These are phyloP conservation scores for Heritiera littoralis DNA, from an alignment of 345 rosid genomes.

Conservation along the genomic window DNA sequence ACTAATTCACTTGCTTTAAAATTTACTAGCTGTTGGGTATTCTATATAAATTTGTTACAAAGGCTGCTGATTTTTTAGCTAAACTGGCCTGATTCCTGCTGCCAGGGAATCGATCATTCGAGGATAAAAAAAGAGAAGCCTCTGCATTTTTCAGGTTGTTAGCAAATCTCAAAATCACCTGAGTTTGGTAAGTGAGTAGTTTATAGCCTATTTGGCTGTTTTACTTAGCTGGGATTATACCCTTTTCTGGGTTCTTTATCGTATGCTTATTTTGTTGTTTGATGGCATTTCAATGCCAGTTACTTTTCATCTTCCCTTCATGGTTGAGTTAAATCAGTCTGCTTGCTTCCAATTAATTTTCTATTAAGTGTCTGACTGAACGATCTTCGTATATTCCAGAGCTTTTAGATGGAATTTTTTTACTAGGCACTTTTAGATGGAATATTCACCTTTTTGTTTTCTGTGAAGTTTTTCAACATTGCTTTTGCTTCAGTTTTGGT, in stretches of 20 bases:
- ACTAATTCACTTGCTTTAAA: not conserved
- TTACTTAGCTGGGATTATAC: not conserved
- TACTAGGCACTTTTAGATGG: not conserved
- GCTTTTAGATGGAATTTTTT: no score
- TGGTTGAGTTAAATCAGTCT: not conserved
- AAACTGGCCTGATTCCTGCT: slow-evolving; percentile 6
- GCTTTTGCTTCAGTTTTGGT: not conserved
- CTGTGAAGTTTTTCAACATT: not conserved
- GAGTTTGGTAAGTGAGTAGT: not conserved
- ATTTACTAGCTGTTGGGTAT: not conserved
- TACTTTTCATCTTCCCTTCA: not conserved
- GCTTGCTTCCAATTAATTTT: not conserved
- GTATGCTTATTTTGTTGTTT: not conserved
- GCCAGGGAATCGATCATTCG: not conserved
- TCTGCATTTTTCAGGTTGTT: not conserved
- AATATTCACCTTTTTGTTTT: not conserved
- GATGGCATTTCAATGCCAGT: not conserved
- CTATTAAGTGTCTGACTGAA: not conserved
- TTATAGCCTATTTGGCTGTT: not conserved
- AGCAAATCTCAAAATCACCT: not conserved
- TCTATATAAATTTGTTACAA: not conserved
- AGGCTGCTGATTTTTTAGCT: not conserved
- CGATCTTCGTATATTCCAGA: not conserved
- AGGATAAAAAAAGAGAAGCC: not conserved
- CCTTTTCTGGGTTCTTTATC: not conserved